A percentile compares a stretch with the other conserved stretches of the same genome.
These are phyloP conservation scores for Mycena haematopus DNA, from an alignment of 768 basidiomycete species.

Conservation along the genomic window DNA sequence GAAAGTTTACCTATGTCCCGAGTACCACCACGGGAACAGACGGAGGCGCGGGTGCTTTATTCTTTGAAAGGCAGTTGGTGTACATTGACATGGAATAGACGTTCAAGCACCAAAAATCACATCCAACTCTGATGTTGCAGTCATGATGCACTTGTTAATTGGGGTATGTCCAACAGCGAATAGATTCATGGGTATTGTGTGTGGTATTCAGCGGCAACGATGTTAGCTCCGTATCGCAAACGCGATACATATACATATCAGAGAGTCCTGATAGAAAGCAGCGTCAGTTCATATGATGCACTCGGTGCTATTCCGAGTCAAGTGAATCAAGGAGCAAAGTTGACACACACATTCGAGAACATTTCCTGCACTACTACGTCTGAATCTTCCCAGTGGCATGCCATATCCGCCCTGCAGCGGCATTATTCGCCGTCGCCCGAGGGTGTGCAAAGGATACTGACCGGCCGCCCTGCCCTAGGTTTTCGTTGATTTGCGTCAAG, in stretches of 20 bases:
- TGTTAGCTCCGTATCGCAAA: constrained; percentile 58
- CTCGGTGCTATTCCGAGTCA: background rate
- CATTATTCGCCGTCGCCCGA: constrained; percentile 21
- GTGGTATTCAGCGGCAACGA: background rate
- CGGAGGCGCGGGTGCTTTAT: constrained; percentile 1
- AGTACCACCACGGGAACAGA: constrained; percentile 7
- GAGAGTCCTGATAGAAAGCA: constrained; percentile 60
- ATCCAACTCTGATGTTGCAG: constrained; percentile 12
- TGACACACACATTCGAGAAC: constrained; percentile 74
- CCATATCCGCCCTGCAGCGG: constrained; percentile 71
- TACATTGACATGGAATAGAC: background rate
- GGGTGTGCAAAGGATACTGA: constrained; percentile 43
- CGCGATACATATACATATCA: constrained; percentile 70
- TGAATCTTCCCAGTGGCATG: constrained; percentile 88
- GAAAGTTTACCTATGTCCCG: background rate
- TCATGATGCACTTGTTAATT: no score
- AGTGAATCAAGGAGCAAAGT: no score
- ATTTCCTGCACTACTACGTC: constrained; percentile 82
- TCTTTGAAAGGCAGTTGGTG: constrained; percentile 3
- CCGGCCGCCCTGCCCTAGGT: constrained; percentile 85
- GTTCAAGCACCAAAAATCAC: constrained; percentile 6
- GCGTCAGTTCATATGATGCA: constrained; percentile 19
- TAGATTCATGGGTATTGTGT: constrained; percentile 26
- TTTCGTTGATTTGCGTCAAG: constrained; percentile 84
- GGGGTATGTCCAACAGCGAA: constrained; percentile 28